Conservation (phyloP, 2,329 filamentous ascomycete species). For the Tolypocladium pustulatum region DNA sequence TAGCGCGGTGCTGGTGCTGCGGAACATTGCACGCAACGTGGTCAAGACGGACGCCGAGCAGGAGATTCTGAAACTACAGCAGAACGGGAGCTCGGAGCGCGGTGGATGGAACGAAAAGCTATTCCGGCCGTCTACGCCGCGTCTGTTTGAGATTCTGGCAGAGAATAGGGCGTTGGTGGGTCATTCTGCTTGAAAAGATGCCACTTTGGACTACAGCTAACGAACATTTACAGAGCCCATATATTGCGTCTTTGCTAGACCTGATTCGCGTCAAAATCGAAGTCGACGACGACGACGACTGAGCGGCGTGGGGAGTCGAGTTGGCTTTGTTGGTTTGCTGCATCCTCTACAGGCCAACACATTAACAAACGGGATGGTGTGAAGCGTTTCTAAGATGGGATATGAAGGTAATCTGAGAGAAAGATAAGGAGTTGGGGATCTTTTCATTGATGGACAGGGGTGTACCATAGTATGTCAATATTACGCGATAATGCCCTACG, state of each 20-base stretch:
- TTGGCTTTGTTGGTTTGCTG: background rate
- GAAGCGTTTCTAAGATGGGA: background rate
- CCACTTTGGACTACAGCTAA: constrained; percentile 4
- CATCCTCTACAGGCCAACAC: background rate
- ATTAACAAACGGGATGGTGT: background rate
- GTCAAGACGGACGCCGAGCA: constrained; percentile 51
- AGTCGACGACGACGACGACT: constrained; percentile 10
- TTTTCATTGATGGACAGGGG: background rate
- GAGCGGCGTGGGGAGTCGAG: background rate
- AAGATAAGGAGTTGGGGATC: background rate
- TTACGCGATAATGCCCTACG: background rate
- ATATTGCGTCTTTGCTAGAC: constrained; percentile 29
- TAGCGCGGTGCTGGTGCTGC: constrained; percentile 64
- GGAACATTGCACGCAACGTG: constrained; percentile 64
- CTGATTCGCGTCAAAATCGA: constrained; percentile 21
- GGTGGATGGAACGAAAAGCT: constrained; percentile 56
- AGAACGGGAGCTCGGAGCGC: constrained; percentile 25
- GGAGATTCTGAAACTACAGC: constrained; percentile 37
- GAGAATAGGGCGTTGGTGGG: constrained; percentile 55
- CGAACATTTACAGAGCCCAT: constrained; percentile 21
- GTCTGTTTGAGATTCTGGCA: constrained; percentile 58
- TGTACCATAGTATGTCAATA: background rate
- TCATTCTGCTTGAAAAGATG: constrained; percentile 3
- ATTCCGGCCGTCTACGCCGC: constrained; percentile 54
- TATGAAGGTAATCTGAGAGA: background rate